phyloP scores from a whole-genome alignment of 2,329 filamentous ascomycete species.

The Colletotrichum gloeosporioides region DNA sequence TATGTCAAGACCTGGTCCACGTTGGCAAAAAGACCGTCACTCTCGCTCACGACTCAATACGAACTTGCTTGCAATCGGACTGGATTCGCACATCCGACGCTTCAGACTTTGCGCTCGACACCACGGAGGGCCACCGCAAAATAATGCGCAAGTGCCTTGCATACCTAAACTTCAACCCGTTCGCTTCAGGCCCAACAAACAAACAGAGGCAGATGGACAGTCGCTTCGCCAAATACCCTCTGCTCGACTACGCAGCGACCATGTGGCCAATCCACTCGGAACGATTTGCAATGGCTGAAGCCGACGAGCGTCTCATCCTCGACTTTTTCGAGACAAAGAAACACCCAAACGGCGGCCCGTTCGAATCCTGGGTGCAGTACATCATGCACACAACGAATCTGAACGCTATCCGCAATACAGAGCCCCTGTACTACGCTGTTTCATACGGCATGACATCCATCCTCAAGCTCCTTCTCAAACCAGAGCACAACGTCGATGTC shows the following conservation, averaged over 20 bases:
- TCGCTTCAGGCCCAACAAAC: slow-evolving; percentile 20
- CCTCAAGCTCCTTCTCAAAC: slow-evolving; percentile 23
- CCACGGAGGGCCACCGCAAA: slow-evolving; percentile 9
- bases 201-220: background rate
- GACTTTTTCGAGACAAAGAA: slow-evolving; percentile 26
- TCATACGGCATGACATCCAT: slow-evolving; percentile 29
- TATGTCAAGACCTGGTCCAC: slow-evolving; percentile 26
- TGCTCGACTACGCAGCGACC: slow-evolving; percentile 21
- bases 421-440: slow-evolving; percentile 29
- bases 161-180: slow-evolving; percentile 23
- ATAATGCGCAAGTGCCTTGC: slow-evolving; percentile 29
- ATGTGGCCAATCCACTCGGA: slow-evolving; percentile 29
- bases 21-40: slow-evolving; percentile 17
- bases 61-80: slow-evolving; percentile 24
- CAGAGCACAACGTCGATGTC: slow-evolving; percentile 22
- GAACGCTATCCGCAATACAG: slow-evolving; percentile 15
- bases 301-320: slow-evolving; percentile 24
- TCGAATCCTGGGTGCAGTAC: slow-evolving; percentile 29
- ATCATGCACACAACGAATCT: slow-evolving; percentile 14
- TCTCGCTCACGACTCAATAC: slow-evolving; percentile 28
- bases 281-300: background rate
- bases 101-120: slow-evolving; percentile 25
- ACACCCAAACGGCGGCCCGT: slow-evolving; percentile 20
- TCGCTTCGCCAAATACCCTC: slow-evolving; percentile 15
- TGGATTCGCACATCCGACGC: slow-evolving; percentile 23